These are phyloP conservation scores for Rhodamnia rubescens DNA, from an alignment of 345 rosid species.

Conservation along the genomic window DNA sequence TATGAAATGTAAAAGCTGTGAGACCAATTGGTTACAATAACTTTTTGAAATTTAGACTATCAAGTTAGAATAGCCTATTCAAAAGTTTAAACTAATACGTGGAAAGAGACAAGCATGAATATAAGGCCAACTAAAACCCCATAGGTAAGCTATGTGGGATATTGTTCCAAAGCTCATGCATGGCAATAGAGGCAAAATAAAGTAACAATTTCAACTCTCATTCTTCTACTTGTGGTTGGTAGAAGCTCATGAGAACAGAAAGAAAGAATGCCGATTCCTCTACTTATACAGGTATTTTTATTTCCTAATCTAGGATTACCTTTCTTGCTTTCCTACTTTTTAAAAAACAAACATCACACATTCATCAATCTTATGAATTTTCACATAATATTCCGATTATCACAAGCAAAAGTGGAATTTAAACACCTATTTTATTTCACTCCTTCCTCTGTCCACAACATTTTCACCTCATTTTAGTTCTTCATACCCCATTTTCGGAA, in stretches of 20 bases:
- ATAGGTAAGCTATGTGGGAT: no score
- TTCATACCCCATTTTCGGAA: not conserved
- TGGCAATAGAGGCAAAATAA: no score
- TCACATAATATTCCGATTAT: not conserved
- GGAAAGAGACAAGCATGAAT: no score
- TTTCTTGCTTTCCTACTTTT: not conserved
- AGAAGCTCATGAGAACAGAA: not conserved
- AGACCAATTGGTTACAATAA: accelerated
- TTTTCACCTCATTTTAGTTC: not conserved
- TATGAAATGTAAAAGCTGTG: not conserved
- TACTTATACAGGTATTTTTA: not conserved
- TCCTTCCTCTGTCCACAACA: not conserved
- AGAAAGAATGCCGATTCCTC: not conserved
- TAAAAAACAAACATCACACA: not conserved
- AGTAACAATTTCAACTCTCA: not conserved
- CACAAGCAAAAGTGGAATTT: not conserved
- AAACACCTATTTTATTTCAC: not conserved
- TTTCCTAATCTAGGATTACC: not conserved
- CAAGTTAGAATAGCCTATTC: no score
- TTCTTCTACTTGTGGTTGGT: not conserved
- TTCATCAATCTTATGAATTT: not conserved
- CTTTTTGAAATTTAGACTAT: no score
- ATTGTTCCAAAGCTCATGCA: no score
- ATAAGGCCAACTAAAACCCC: no score
- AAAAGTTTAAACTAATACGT: no score